Conservation (phyloP, 2,329 filamentous ascomycete species). For the Aspergillus udagawae region DNA sequence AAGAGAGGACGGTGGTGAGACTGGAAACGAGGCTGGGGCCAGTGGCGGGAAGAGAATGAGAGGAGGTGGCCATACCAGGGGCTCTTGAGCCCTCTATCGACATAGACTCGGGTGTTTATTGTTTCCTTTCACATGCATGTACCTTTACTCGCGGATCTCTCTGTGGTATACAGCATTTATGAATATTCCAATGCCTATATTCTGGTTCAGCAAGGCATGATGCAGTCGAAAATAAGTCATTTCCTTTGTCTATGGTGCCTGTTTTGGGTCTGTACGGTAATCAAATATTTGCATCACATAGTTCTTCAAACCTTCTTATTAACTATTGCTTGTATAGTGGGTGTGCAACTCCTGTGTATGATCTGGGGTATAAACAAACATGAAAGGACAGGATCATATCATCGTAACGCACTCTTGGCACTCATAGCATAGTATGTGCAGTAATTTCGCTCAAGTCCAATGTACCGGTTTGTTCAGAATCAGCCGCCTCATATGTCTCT, state of each 20-base stretch:
- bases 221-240: neutral
- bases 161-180: neutral
- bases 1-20: constrained; percentile 48
- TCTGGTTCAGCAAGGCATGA: neutral
- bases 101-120: neutral
- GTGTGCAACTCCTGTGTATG: neutral
- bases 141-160: neutral
- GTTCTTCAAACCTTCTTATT: neutral
- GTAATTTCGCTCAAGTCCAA: neutral
- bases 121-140: constrained; percentile 9
- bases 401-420: neutral
- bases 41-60: constrained; percentile 46
- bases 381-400: neutral
- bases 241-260: constrained; percentile 3
- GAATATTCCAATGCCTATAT: neutral
- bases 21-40: constrained; percentile 31
- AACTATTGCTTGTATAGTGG: neutral
- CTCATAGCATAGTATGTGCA: neutral
- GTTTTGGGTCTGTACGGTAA: neutral
- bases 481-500: neutral
- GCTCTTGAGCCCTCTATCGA: constrained; percentile 15
- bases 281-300: neutral
- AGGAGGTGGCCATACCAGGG: constrained; percentile 37
- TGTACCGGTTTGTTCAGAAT: neutral
- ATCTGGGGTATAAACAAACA: neutral